Evolutionary conservation across 2,329 filamentous ascomycete species (phyloP).

Genomic region (Fonsecaea erecta): DNA sequence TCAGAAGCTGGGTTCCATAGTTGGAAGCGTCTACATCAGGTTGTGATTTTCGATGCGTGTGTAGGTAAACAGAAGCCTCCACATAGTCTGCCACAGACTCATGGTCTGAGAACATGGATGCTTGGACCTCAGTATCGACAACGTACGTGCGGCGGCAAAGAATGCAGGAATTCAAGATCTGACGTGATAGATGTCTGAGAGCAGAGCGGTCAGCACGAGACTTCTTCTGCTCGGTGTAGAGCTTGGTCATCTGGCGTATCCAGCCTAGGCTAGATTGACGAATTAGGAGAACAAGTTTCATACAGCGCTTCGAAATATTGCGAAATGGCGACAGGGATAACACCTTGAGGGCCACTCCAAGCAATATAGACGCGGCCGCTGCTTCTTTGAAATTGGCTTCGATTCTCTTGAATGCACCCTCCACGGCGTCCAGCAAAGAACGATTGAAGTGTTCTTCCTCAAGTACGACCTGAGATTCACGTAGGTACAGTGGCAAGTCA

Average conservation of each 20-base stretch:
- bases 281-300: conserved; percentile 50
- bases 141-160: conserved; percentile 43
- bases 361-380: conserved; percentile 47
- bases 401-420: conserved; percentile 43
- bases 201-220: conserved; percentile 33
- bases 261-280: conserved; percentile 36
- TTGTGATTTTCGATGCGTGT: conserved; percentile 7
- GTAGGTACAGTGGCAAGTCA: conserved; percentile 9
- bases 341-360: conserved; percentile 50
- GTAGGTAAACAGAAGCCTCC: conserved; percentile 31
- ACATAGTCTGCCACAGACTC: conserved; percentile 29
- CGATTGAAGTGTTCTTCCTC: conserved; percentile 37
- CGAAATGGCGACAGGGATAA: conserved; percentile 45
- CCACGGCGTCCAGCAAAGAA: conserved; percentile 44
- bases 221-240: conserved; percentile 35
- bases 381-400: conserved; percentile 60
- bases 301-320: conserved; percentile 20
- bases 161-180: conserved; percentile 48
- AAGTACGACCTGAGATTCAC: conserved; percentile 39
- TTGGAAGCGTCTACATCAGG: background rate
- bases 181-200: conserved; percentile 44
- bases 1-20: conserved; percentile 26
- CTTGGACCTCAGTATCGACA: conserved; percentile 6
- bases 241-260: conserved; percentile 22
- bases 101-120: conserved; percentile 13